Percentiles rank a stretch among this genome's conserved stretches.
phyloP scores from a whole-genome alignment of 805 yeast genomes.

The Citeromyces nyonsensis region DNA sequence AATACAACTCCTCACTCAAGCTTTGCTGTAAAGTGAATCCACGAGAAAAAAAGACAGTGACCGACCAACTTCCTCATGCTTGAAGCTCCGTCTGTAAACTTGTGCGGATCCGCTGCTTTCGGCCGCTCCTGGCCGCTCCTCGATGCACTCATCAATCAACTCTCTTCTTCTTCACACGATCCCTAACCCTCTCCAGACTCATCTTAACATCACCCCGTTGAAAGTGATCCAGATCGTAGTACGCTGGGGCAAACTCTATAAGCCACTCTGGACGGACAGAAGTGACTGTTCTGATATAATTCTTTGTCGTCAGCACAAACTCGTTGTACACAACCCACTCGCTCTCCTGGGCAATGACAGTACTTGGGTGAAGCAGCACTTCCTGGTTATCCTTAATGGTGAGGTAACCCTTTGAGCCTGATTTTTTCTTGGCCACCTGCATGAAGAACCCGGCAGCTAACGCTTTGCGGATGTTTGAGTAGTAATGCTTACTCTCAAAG shows the following conservation, averaged over 20 bases:
- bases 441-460: slow-evolving; percentile 88
- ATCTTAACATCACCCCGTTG: slow-evolving; percentile 57
- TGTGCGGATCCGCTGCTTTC: slow-evolving; percentile 3
- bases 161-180: slow-evolving; percentile 26
- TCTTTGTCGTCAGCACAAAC: slow-evolving; percentile 84
- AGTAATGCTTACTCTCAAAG: slow-evolving; percentile 46
- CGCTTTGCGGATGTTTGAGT: slow-evolving; percentile 73
- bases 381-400: slow-evolving; percentile 96
- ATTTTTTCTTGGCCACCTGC: slow-evolving; percentile 92
- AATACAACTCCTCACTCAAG: no score
- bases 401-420: slow-evolving; percentile 70
- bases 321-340: slow-evolving; percentile 95
- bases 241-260: slow-evolving; percentile 62
- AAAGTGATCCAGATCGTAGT: slow-evolving; percentile 49
- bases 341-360: slow-evolving; percentile 74
- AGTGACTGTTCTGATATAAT: slow-evolving; percentile 90
- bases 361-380: slow-evolving; percentile 85
- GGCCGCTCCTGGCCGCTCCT: slow-evolving; percentile 6
- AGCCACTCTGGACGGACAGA: slow-evolving; percentile 87
- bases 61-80: no score
- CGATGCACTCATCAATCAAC: slow-evolving; percentile 12
- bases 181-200: slow-evolving; percentile 46
- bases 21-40: no score
- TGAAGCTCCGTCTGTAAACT: slow-evolving; percentile 3
- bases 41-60: no score